phyloP scores from a whole-genome alignment of 1,284 basidiomycete species.

The Ustilago sp. region DNA sequence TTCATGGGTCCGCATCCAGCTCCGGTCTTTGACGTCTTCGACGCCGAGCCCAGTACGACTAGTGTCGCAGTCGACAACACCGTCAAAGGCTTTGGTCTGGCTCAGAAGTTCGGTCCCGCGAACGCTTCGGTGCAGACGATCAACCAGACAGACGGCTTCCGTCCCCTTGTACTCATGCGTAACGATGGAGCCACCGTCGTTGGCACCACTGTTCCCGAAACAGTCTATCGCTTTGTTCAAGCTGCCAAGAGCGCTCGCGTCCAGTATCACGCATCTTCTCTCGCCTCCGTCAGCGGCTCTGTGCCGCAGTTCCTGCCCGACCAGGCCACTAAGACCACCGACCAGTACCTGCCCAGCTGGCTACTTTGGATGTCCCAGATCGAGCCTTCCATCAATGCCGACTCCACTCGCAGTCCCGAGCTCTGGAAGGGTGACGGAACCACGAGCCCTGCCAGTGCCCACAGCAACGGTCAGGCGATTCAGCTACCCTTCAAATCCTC shows the following conservation, averaged over 20 bases:
- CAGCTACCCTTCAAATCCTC: not conserved
- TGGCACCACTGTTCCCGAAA: conserved; percentile 34
- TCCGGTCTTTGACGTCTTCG: conserved; percentile 36
- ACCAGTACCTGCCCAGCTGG: conserved; percentile 43
- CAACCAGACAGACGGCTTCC: conserved; percentile 28
- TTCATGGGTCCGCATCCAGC: conserved; percentile 40
- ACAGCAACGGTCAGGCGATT: not conserved
- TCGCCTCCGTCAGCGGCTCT: conserved; percentile 9
- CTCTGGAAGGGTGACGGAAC: conserved; percentile 24
- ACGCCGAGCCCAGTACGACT: conserved; percentile 25
- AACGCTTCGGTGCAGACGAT: conserved; percentile 13
- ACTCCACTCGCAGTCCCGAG: conserved; percentile 33
- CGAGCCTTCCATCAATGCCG: conserved; percentile 23
- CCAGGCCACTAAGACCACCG: conserved; percentile 20
- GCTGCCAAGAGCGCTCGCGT: conserved; percentile 43
- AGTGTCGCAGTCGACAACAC: conserved; percentile 29
- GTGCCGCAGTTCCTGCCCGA: conserved; percentile 26
- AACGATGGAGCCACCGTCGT: conserved; percentile 45
- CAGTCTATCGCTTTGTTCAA: conserved; percentile 38
- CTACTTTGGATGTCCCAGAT: conserved; percentile 43
- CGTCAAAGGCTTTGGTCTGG: conserved; percentile 29
- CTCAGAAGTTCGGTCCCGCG: conserved; percentile 25
- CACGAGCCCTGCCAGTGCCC: conserved; percentile 1
- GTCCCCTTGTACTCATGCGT: conserved; percentile 50
- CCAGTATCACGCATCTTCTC: conserved; percentile 13